phyloP scores from a whole-genome alignment of 164 flowering plant genomes.

The Cinnamomum chago region DNA sequence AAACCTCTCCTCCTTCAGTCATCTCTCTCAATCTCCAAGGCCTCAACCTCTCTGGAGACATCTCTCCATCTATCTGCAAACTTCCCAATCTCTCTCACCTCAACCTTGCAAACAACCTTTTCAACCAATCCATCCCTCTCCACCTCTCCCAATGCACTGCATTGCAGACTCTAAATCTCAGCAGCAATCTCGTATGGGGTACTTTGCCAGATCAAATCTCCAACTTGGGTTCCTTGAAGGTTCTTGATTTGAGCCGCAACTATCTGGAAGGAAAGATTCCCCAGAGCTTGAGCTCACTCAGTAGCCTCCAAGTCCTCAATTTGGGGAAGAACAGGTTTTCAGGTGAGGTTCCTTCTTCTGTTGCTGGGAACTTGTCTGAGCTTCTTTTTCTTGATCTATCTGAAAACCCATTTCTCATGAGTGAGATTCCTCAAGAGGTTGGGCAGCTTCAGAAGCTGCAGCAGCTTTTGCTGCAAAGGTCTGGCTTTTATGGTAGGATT shows the following conservation, averaged over 20 bases:
- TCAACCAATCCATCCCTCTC: conserved; percentile 73
- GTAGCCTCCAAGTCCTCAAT: conserved; percentile 54
- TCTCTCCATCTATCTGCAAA: conserved; percentile 62
- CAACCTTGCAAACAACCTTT: conserved; percentile 67
- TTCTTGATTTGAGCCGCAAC: conserved; percentile 69
- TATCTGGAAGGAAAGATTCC: conserved; percentile 69
- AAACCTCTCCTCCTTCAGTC: conserved; percentile 28
- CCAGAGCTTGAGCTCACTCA: conserved; percentile 41
- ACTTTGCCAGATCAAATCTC: conserved; percentile 72
- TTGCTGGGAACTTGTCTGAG: conserved; percentile 55
- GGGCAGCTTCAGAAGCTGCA: conserved; percentile 59
- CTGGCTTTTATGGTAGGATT: conserved; percentile 64
- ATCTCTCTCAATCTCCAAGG: conserved; percentile 55
- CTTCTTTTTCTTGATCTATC: conserved; percentile 75
- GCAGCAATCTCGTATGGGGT: conserved; percentile 81
- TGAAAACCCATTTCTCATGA: conserved; percentile 47
- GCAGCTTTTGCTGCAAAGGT: conserved; percentile 56
- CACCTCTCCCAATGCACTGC: conserved; percentile 60
- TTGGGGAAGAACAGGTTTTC: conserved; percentile 69
- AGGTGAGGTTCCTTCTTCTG: conserved; percentile 37
- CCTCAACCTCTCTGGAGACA: conserved; percentile 74
- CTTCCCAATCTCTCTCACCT: conserved; percentile 49
- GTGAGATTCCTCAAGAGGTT: conserved; percentile 62
- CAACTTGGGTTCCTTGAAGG: conserved; percentile 41
- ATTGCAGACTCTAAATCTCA: conserved; percentile 59